Evolutionary conservation across 2,329 filamentous ascomycete genomes (phyloP).

Genomic region (Aspergillus phoenicis): DNA sequence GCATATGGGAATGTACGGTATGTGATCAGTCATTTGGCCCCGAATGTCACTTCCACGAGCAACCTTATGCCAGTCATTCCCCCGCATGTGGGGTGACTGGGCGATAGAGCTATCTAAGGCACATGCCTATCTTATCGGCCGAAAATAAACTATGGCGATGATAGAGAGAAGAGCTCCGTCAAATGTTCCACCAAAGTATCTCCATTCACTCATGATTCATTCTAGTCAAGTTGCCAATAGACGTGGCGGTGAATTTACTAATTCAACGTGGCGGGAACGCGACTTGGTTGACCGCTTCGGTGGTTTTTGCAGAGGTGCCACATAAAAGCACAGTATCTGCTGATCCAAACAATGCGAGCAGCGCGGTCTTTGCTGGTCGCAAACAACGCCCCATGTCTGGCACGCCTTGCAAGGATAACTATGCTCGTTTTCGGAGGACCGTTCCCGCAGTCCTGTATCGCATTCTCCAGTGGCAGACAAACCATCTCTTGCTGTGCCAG

Average conservation of each 20-base stretch:
- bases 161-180: not conserved
- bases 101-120: not conserved
- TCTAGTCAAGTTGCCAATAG: not conserved
- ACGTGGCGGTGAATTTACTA: not conserved
- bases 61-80: not conserved
- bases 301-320: slow-evolving; percentile 26
- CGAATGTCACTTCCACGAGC: not conserved
- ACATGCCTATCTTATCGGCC: not conserved
- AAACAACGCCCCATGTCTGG: slow-evolving; percentile 30
- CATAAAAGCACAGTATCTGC: slow-evolving; percentile 39
- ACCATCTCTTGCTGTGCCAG: not conserved
- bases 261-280: not conserved
- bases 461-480: not conserved
- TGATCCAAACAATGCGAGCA: slow-evolving; percentile 36
- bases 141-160: not conserved
- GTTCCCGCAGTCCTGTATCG: not conserved
- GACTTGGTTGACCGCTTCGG: slow-evolving; percentile 21
- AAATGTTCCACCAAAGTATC: not conserved
- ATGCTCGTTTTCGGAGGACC: not conserved
- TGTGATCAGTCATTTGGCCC: not conserved
- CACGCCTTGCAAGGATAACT: slow-evolving; percentile 30
- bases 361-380: slow-evolving; percentile 33
- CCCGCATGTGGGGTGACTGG: not conserved
- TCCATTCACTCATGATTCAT: slow-evolving; percentile 1
- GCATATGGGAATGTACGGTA: not conserved